Conservation (phyloP, 2,329 filamentous ascomycete species). For the Thermoascus crustaceus region DNA sequence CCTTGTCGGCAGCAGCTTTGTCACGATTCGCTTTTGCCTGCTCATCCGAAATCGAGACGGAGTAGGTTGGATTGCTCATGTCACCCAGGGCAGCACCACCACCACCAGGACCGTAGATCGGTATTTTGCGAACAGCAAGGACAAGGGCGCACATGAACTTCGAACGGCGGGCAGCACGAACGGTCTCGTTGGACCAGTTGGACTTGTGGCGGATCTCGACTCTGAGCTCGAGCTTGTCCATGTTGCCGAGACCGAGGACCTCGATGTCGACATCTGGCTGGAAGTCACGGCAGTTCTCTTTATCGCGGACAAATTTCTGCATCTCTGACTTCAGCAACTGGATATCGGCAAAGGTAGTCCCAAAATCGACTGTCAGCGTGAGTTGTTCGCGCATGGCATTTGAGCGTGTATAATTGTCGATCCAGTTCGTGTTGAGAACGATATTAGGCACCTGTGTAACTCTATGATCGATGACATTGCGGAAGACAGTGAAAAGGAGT, state of each 20-base stretch:
- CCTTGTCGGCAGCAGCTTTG: conserved; percentile 51
- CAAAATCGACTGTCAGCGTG: conserved; percentile 71
- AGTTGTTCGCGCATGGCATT: conserved; percentile 86
- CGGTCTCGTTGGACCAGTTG: conserved; percentile 79
- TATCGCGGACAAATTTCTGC: conserved; percentile 70
- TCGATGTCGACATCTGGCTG: conserved; percentile 73
- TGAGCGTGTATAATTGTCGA: conserved; percentile 87
- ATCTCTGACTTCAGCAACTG: conserved; percentile 78
- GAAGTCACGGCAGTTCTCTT: conserved; percentile 88
- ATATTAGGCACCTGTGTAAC: conserved; percentile 82
- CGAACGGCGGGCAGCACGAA: conserved; percentile 72
- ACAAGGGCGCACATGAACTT: conserved; percentile 97
- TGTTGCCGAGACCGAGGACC: conserved; percentile 68
- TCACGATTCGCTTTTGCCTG: conserved; percentile 58
- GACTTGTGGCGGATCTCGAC: conserved; percentile 87
- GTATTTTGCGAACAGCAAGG: conserved; percentile 74
- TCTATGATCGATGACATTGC: conserved; percentile 72
- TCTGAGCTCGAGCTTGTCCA: conserved; percentile 79
- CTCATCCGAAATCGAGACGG: conserved; percentile 63
- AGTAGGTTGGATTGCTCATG: conserved; percentile 68
- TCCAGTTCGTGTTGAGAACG: conserved; percentile 81
- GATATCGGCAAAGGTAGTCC: conserved; percentile 82
- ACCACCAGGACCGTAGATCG: conserved; percentile 74
- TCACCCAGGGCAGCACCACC: conserved; percentile 55
- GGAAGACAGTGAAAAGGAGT: conserved; percentile 86